phyloP scores from a whole-genome alignment of 805 yeast species.

The Yamadazyma endophytica region DNA sequence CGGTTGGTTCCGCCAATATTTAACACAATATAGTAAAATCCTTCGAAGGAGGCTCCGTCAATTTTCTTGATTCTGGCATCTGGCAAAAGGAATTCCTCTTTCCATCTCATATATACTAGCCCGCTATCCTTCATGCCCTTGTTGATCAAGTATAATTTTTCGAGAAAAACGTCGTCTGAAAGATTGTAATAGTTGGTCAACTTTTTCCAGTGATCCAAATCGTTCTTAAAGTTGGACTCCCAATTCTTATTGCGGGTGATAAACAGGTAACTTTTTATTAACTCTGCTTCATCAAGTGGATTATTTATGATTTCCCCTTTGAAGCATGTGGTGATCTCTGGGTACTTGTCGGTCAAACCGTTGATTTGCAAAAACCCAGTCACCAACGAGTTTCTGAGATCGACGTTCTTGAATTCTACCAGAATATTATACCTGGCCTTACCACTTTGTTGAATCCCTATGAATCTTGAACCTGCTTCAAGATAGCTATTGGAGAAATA shows the following conservation, averaged over 20 bases:
- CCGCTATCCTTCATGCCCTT: constrained; percentile 24
- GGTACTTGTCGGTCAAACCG: constrained; percentile 59
- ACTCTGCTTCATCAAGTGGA: constrained; percentile 22
- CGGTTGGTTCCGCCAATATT: constrained; percentile 47
- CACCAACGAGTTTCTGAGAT: constrained; percentile 45
- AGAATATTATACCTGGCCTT: constrained; percentile 59
- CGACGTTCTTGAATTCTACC: constrained; percentile 69
- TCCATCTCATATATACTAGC: constrained; percentile 86
- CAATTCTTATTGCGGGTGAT: constrained; percentile 56
- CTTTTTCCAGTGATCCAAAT: constrained; percentile 49
- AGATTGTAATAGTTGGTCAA: constrained; percentile 48
- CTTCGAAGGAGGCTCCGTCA: constrained; percentile 82
- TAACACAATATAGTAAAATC: constrained; percentile 84
- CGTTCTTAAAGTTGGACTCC: constrained; percentile 42
- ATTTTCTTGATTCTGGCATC: constrained; percentile 63
- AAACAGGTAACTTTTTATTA: constrained; percentile 42
- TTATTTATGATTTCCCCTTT: constrained; percentile 66
- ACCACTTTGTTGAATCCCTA: constrained; percentile 71
- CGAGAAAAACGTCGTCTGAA: constrained; percentile 28
- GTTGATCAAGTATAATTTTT: constrained; percentile 26
- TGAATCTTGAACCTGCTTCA: constrained; percentile 57
- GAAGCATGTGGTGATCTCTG: constrained; percentile 67
- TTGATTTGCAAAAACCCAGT: constrained; percentile 64
- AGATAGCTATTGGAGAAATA: constrained; percentile 43
- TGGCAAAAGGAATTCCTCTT: constrained; percentile 81